A percentile compares a stretch with the other conserved stretches of the same genome.
These are phyloP conservation scores for Kingdonia uniflora DNA, from an alignment of 164 flowering plant species.

Conservation along the genomic window DNA sequence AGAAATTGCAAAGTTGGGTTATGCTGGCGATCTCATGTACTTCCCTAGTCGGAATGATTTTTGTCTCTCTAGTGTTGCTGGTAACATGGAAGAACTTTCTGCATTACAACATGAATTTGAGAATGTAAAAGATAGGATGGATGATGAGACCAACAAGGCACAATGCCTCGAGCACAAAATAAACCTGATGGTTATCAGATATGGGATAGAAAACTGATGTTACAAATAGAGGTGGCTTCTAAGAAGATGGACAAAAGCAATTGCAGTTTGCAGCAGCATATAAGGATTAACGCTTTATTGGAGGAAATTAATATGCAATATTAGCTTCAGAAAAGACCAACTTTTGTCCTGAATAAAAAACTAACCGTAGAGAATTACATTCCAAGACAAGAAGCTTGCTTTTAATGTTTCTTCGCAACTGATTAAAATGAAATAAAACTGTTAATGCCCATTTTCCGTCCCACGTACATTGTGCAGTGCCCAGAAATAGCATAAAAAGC, in stretches of 20 bases:
- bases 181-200: slow-evolving; percentile 84
- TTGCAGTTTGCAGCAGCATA: slow-evolving; percentile 66
- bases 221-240: slow-evolving; percentile 67
- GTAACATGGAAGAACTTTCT: slow-evolving; percentile 62
- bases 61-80: slow-evolving; percentile 95
- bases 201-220: slow-evolving; percentile 49
- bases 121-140: slow-evolving; percentile 69
- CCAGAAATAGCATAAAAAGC: too few relatives aligned
- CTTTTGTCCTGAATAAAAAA: too few relatives aligned
- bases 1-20: too few relatives aligned
- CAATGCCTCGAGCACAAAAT: slow-evolving; percentile 68
- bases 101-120: slow-evolving; percentile 84
- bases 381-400: too few relatives aligned
- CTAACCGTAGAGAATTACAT: too few relatives aligned
- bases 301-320: slow-evolving; percentile 86
- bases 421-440: too few relatives aligned
- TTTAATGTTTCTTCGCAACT: too few relatives aligned
- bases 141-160: slow-evolving; percentile 78
- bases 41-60: slow-evolving; percentile 77
- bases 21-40: slow-evolving; percentile 95
- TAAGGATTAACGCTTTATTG: slow-evolving; percentile 54
- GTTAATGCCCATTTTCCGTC: too few relatives aligned
- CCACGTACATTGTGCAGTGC: too few relatives aligned
- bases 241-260: slow-evolving; percentile 88
- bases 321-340: slow-evolving; percentile 67